Base-by-base conservation (phyloP, 306 rosid species). In the Glycyrrhiza uralensis region DNA sequence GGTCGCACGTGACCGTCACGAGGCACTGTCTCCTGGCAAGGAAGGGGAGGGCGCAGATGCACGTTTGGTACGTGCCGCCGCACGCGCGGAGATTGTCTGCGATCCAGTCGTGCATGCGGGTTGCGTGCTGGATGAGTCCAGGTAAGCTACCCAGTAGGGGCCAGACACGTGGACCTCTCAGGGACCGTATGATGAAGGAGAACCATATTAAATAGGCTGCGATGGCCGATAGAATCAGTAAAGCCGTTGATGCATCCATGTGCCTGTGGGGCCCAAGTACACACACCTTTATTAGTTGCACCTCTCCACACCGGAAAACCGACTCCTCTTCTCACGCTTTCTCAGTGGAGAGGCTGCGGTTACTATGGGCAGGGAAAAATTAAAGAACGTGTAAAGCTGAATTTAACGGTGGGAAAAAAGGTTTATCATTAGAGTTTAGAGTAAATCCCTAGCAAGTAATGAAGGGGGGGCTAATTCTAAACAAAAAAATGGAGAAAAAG, bases 91-190 rank as follows among this genome's bases (percentile, higher is more conserved):
- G 97, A 51, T 91, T 91, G 38, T 93, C 98, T 0, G 83, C 81
- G 50, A 93, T 93, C 98, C 98, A 93, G 55, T 93, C 98, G 46
- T 93, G 98, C 98, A 93, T 80, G 59, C 92, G 92, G 42, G 60
- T 72, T 15, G 85, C 49, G 77, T 93, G 79, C 1, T 81, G 84
- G 32, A 90, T 79, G 46, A 93, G 89, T 0, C 88, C 96, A 0
- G 98, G 98, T 10, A 93, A 82, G 46, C 96, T 91, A 6, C 98
- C 98, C 47, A 93, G 7, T 59, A 93, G 18, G 0, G 97, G 98
- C 98, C 98, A 93, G 42, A 93, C 91, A 82, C 89, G 96, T 55
- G 98, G 98, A 50, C 98, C 97, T 8, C 7, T 85, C 46, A 93
- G 71, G 0, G 88, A 57, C 10, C 92, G 80, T 0, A 79, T 13